A percentile compares a stretch with the other conserved stretches of the same genome.
These are phyloP conservation scores for Aspergillus mulundensis DNA, from an alignment of 495 filamentous ascomycete species.

Conservation along the genomic window DNA sequence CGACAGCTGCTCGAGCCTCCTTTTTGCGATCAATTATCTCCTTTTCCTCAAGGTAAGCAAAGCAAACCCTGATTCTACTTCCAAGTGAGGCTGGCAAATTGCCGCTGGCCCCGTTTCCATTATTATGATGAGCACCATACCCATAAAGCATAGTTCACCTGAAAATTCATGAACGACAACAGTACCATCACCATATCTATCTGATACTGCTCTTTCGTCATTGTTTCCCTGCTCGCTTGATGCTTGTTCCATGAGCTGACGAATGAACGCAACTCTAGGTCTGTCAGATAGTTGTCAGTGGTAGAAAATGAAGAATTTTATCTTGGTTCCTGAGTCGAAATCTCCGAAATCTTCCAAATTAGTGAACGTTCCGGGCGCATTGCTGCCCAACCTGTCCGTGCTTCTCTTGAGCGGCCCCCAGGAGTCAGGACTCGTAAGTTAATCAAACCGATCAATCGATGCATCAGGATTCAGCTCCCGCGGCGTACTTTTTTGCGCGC, in stretches of 20 bases:
- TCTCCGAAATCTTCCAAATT: slow-evolving; percentile 12
- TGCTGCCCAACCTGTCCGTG: slow-evolving; percentile 43
- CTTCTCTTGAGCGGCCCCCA: slow-evolving; percentile 2
- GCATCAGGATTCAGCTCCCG: neutral
- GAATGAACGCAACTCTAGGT: slow-evolving; percentile 7
- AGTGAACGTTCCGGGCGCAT: slow-evolving; percentile 23
- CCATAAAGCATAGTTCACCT: slow-evolving; percentile 50
- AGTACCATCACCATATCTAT: slow-evolving; percentile 46
- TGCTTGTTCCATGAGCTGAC: neutral
- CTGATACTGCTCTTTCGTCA: slow-evolving; percentile 27
- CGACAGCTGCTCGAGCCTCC: neutral
- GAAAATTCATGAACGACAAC: slow-evolving; percentile 47
- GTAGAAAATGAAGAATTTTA: slow-evolving; percentile 12
- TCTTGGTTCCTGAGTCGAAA: slow-evolving; percentile 7
- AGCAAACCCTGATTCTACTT: slow-evolving; percentile 5
- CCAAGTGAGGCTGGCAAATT: neutral
- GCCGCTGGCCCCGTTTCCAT: slow-evolving; percentile 3
- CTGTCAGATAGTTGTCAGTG: neutral
- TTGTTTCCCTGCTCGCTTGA: neutral
- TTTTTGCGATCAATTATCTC: neutral
- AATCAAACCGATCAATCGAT: neutral
- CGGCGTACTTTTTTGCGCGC: neutral
- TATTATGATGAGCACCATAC: slow-evolving; percentile 45
- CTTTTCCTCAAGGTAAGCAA: slow-evolving; percentile 13
- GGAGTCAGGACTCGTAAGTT: neutral